Evolutionary conservation across 768 basidiomycete species (phyloP).

Genomic region (Gymnopilus junonius): DNA sequence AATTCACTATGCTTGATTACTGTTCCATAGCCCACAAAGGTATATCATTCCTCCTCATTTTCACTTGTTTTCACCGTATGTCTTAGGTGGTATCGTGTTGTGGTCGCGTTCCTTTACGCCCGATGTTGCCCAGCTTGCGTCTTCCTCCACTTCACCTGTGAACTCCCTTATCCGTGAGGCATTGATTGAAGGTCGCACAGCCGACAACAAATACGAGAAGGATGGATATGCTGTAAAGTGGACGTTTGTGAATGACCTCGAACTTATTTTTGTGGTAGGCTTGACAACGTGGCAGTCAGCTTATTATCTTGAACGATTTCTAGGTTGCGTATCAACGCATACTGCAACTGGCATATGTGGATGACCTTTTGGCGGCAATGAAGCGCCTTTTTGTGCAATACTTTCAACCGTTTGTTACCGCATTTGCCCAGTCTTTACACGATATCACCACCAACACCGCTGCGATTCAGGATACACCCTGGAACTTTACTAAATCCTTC

Average conservation of each 20-base stretch:
- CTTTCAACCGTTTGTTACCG: constrained; percentile 81
- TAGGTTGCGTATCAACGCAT: constrained; percentile 98
- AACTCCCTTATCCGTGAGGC: constrained; percentile 90
- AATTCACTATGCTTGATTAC: constrained; percentile 80
- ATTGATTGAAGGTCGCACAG: constrained; percentile 85
- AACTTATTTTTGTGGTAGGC: constrained; percentile 94
- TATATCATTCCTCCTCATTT: constrained; percentile 25
- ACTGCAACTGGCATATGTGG: constrained; percentile 91
- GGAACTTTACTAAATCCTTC: constrained; percentile 74
- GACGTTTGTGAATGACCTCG: constrained; percentile 94
- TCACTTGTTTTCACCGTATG: constrained; percentile 10
- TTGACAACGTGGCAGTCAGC: too few species aligned
- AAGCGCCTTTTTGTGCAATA: constrained; percentile 86
- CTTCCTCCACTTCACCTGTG: constrained; percentile 79
- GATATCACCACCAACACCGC: constrained; percentile 52
- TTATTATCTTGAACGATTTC: constrained; percentile 10
- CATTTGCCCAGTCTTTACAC: constrained; percentile 85
- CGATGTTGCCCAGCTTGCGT: constrained; percentile 68
- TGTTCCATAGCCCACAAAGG: constrained; percentile 96
- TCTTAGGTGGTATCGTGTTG: constrained; percentile 84
- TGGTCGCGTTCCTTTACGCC: constrained; percentile 97
- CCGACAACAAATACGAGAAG: constrained; percentile 87
- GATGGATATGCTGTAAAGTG: constrained; percentile 95
- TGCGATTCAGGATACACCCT: constrained; percentile 45
- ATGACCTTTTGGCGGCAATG: constrained; percentile 80